phyloP scores from a whole-genome alignment of 371 early-diverging fungal genomes.

The Nosema bombycis region DNA sequence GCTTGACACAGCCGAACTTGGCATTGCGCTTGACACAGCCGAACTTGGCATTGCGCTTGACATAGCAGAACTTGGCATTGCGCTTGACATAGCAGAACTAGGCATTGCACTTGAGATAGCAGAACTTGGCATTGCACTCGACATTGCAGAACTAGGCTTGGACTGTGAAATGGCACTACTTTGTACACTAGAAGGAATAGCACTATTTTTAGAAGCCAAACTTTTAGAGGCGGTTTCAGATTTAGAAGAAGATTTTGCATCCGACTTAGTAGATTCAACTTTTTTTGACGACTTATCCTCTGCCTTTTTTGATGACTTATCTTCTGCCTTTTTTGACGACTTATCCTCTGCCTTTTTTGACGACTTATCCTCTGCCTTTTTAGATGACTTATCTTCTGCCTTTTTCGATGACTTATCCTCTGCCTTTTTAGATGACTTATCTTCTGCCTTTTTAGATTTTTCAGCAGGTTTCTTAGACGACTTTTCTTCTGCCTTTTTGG shows the following conservation, averaged over 20 bases:
- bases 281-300: conserved; percentile 5
- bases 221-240: not conserved
- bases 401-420: conserved; percentile 7
- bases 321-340: not conserved
- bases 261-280: not conserved
- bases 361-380: not conserved
- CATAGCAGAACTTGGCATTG: not conserved
- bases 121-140: not conserved
- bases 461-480: conserved; percentile 20
- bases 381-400: not conserved
- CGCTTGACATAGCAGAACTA: not conserved
- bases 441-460: conserved; percentile 11
- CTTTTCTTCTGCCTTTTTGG: conserved; percentile 28
- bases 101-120: not conserved
- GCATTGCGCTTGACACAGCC: not conserved
- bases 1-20: not conserved
- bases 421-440: conserved; percentile 6
- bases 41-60: not conserved
- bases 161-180: not conserved
- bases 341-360: conserved; percentile 1
- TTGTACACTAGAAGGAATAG: not conserved
- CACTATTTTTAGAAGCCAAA: not conserved
- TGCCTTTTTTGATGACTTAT: not conserved
- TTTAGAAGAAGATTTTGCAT: conserved; percentile 3
- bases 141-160: not conserved